Percentiles rank a stretch among this genome's conserved stretches.
phyloP scores from a whole-genome alignment of 257 asterid genomes.

The Penstemon davidsonii region DNA sequence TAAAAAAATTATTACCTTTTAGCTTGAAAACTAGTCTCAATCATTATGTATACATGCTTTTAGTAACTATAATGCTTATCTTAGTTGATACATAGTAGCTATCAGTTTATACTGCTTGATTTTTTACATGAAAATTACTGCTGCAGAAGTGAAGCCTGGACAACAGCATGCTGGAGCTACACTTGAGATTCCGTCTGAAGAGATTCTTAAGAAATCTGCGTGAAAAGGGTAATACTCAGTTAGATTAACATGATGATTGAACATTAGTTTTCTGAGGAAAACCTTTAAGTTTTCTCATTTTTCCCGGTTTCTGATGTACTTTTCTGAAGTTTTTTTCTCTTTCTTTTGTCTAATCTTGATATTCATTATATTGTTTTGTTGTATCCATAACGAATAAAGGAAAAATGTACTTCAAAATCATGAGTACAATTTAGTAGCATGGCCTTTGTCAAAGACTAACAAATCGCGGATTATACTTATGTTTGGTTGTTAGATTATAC shows the following conservation, averaged over 20 bases:
- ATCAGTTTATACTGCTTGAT: neutral
- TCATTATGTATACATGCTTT: neutral
- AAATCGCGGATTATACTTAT: too few species aligned
- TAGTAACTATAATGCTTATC: neutral
- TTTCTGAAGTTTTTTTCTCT: neutral
- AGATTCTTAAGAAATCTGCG: conserved; percentile 53
- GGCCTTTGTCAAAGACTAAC: too few species aligned
- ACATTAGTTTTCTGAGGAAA: neutral
- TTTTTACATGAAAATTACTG: conserved; percentile 20
- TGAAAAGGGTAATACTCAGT: conserved; percentile 21
- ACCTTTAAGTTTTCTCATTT: neutral
- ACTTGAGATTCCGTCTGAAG: conserved; percentile 84
- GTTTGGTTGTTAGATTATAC: too few species aligned
- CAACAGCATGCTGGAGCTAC: conserved; percentile 83
- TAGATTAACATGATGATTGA: neutral
- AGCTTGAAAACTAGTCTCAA: neutral
- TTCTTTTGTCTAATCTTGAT: neutral
- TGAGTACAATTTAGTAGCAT: too few species aligned
- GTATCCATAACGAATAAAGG: too few species aligned
- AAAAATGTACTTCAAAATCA: too few species aligned
- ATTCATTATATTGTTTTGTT: too few species aligned
- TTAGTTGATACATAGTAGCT: neutral
- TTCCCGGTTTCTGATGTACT: neutral
- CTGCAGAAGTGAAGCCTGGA: conserved; percentile 78
- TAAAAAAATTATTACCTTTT: too few species aligned